Percentiles rank a stretch among this genome's conserved stretches.
Conservation (phyloP, 2,329 filamentous ascomycete species). For the Colletotrichum paranaense region DNA sequence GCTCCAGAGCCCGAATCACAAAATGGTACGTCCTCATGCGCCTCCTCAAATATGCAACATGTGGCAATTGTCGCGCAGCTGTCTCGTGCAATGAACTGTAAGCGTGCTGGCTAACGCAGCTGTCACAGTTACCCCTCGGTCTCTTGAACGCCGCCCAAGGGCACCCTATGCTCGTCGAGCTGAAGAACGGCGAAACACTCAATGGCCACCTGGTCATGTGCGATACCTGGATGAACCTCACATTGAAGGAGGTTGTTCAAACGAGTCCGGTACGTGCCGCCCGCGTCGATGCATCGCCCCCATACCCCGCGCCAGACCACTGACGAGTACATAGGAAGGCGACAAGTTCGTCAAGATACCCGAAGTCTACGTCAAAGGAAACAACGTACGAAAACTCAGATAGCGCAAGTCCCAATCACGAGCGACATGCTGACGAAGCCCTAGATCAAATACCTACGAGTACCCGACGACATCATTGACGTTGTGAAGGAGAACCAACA, state of each 20-base stretch:
- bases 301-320: slow-evolving; percentile 13
- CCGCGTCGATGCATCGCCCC: background rate
- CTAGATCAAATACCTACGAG: slow-evolving; percentile 97
- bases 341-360: slow-evolving; percentile 93
- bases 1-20: slow-evolving; percentile 28
- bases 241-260: slow-evolving; percentile 95
- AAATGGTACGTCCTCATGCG: slow-evolving; percentile 21
- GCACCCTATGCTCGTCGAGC: slow-evolving; percentile 96
- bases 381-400: slow-evolving; percentile 76
- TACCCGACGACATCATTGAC: slow-evolving; percentile 97
- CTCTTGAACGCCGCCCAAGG: slow-evolving; percentile 96
- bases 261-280: slow-evolving; percentile 77
- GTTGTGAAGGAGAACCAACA: slow-evolving; percentile 93
- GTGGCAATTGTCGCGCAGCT: background rate
- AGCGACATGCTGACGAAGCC: slow-evolving; percentile 36
- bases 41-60: too few relatives aligned
- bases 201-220: slow-evolving; percentile 96
- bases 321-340: slow-evolving; percentile 73
- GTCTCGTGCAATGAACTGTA: background rate
- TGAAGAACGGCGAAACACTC: slow-evolving; percentile 96
- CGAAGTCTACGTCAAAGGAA: slow-evolving; percentile 96
- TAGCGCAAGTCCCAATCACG: background rate
- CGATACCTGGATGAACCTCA: slow-evolving; percentile 99
- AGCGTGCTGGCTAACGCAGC: slow-evolving; percentile 2
- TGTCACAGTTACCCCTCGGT: slow-evolving; percentile 74